Percentiles rank a stretch among this genome's conserved stretches.
Evolutionary conservation across 441 rosid species (phyloP).

Genomic region (Pelargonium australe): DNA sequence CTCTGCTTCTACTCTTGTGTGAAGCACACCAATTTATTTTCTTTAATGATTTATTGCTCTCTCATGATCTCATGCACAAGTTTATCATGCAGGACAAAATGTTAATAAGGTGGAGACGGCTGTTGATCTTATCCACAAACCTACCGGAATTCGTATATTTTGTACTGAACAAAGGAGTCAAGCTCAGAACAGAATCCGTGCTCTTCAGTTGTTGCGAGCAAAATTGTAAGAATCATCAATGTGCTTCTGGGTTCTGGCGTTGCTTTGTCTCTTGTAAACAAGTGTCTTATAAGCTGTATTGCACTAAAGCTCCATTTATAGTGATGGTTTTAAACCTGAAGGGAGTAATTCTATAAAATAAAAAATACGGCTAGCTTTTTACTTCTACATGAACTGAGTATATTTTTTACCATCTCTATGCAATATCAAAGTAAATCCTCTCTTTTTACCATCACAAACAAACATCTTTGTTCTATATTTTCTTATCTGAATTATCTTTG

Average conservation of each 20-base stretch:
- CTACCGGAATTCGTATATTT: constrained; percentile 87
- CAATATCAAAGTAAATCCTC: background rate
- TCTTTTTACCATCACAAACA: background rate
- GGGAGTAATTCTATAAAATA: background rate
- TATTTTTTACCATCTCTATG: background rate
- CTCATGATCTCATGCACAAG: constrained; percentile 12
- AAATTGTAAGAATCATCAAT: constrained; percentile 48
- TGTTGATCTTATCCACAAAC: constrained; percentile 83
- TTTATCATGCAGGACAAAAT: constrained; percentile 69
- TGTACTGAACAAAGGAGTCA: constrained; percentile 95
- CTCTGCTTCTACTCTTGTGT: background rate
- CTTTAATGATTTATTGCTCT: background rate
- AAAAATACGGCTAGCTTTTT: background rate
- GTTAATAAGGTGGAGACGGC: constrained; percentile 98
- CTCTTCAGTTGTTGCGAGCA: constrained; percentile 85
- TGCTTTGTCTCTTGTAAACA: background rate
- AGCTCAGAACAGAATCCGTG: constrained; percentile 61
- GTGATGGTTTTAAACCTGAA: background rate
- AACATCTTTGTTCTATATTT: constrained; percentile 6
- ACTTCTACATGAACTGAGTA: background rate
- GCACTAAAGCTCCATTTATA: background rate
- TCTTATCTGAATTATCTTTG: constrained; percentile 14
- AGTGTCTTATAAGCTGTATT: background rate
- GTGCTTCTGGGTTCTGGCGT: background rate
- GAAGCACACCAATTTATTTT: background rate